Conservation (phyloP, 768 basidiomycete species). For the Leccinum disarticulatum region DNA sequence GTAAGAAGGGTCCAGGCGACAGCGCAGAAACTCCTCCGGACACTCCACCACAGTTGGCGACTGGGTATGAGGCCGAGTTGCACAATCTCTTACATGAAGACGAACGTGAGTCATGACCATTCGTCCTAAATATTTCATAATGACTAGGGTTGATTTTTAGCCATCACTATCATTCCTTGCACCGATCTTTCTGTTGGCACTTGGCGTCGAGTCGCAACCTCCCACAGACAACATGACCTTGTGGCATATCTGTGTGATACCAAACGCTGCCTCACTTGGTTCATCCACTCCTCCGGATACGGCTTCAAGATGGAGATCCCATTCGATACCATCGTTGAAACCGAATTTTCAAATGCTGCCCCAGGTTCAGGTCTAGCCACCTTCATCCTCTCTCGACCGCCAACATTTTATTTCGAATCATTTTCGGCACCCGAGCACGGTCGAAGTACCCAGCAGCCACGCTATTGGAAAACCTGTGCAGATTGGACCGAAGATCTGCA, state of each 20-base stretch:
- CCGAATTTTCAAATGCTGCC: constrained; percentile 53
- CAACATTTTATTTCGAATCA: constrained; percentile 66
- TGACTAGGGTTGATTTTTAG: constrained; percentile 34
- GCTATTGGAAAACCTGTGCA: constrained; percentile 60
- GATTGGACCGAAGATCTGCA: constrained; percentile 81
- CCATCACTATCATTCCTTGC: constrained; percentile 75
- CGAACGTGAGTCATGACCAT: constrained; percentile 53
- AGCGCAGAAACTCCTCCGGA: constrained; percentile 43
- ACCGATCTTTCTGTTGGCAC: constrained; percentile 71
- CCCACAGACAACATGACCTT: constrained; percentile 57
- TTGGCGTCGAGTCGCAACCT: constrained; percentile 72
- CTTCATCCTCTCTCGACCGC: constrained; percentile 65
- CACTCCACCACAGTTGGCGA: constrained; percentile 50
- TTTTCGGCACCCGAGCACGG: constrained; percentile 31
- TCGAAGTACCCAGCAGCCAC: constrained; percentile 29
- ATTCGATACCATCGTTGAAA: constrained; percentile 59
- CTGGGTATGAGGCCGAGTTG: constrained; percentile 58
- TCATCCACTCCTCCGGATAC: constrained; percentile 66
- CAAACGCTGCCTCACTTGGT: constrained; percentile 73
- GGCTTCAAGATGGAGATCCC: constrained; percentile 87
- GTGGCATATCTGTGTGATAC: constrained; percentile 73
- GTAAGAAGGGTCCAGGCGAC: constrained; percentile 45
- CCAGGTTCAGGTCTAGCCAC: constrained; percentile 59
- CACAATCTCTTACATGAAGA: constrained; percentile 71
- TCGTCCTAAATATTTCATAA: not conserved